Evolutionary conservation across 164 flowering plant species (phyloP), one percentile per base, ranked within the genome.

Genomic region (Warburgia ugandensis): DNA sequence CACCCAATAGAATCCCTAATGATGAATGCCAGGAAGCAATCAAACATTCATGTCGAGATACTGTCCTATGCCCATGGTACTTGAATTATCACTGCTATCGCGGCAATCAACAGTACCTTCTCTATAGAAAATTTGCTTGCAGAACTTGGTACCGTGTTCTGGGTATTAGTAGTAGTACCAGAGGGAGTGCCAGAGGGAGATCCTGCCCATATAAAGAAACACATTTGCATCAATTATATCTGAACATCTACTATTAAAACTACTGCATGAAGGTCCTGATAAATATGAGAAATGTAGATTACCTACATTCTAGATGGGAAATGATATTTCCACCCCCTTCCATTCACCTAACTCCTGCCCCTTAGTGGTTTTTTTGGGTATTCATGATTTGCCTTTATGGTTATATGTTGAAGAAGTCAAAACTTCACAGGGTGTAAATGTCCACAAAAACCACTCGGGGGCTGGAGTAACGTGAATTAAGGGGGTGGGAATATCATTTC

Each of bases 61-160:
- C 1, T n/a, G 14, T 21, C 10, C 41, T 48, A 51, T 46, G 37
- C 54, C 43, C 54, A 64, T 29, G 19, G 11, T 23, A 62, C 40
- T 10, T 63, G 67, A 47, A 46, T 16, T 21, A 19, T 52, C 32
- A 52, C 10, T 21, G 44, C 17, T 8, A 57, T 10, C 21, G 29
- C 44, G 31, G 41, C 45, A 35, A 26, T 45, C 43, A 47, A 19
- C n/a, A 52, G 0, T 6, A 32, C 23, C 22, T 20, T 17, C 32
- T 41, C 2, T 6, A 23, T 32, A 2, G 36, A 52, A 28, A 27
- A 39, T 19, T 19, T 35, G 30, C 50, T 58, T 11, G 59, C 45
- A 5, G 63, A 53, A 42, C 36, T 64, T 33, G 56, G 40, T 41
- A 28, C 41, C 10, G 39, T 10, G 16, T 32, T 48, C 25, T 28